Evolutionary conservation across 495 filamentous ascomycete genomes (phyloP).

Genomic region (Thermochaetoides thermophila): DNA sequence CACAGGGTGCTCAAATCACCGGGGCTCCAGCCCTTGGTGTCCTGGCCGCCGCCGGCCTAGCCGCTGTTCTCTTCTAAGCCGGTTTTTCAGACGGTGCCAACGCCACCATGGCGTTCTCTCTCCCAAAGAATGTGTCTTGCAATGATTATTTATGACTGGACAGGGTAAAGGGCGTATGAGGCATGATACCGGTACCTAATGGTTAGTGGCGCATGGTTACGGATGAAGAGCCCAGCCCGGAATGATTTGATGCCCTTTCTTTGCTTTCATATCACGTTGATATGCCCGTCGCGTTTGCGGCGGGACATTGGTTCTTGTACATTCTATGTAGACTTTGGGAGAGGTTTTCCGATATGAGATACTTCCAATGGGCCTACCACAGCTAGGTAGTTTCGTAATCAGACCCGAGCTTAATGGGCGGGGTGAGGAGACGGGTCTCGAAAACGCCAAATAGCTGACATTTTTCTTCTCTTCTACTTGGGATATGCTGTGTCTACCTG

Average conservation of each 20-base stretch:
- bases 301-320: conserved; percentile 16
- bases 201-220: conserved; percentile 10
- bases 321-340: conserved; percentile 10
- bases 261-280: conserved; percentile 12
- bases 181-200: conserved; percentile 15
- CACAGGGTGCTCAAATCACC: conserved; percentile 16
- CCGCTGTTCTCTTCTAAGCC: conserved; percentile 18
- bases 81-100: neutral
- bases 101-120: conserved; percentile 1
- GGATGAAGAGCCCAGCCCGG: conserved; percentile 3
- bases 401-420: conserved; percentile 2
- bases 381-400: neutral
- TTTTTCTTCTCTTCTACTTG: too few species aligned
- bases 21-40: conserved; percentile 19
- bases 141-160: conserved; percentile 11
- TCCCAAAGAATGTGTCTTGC: conserved; percentile 7
- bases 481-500: too few species aligned
- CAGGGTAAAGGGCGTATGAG: conserved; percentile 5
- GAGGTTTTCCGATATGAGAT: conserved; percentile 13
- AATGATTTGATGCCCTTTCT: conserved; percentile 5
- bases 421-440: too few species aligned
- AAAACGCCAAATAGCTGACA: too few species aligned
- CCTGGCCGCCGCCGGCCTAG: conserved; percentile 23
- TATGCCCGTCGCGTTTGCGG: conserved; percentile 7
- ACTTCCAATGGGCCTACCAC: conserved; percentile 11